Percentiles rank a stretch among this genome's conserved stretches.
These are phyloP conservation scores for Fonsecaea pugnacius DNA, from an alignment of 2,329 filamentous ascomycete genomes.

Conservation along the genomic window DNA sequence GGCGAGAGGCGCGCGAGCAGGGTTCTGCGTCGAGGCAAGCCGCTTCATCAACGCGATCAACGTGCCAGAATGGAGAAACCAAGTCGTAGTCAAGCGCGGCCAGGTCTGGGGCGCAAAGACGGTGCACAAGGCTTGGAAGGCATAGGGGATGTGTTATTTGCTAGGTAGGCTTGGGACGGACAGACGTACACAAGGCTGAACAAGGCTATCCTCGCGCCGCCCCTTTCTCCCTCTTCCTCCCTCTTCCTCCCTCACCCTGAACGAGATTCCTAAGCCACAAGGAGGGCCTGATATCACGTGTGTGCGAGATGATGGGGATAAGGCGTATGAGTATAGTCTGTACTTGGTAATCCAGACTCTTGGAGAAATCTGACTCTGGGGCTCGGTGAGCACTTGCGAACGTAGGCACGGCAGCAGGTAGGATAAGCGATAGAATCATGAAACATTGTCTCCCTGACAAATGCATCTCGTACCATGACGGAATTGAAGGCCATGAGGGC, in stretches of 20 bases:
- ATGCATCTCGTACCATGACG: conserved; percentile 12
- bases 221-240: too few species aligned
- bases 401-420: conserved; percentile 2
- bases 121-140: conserved; percentile 83
- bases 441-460: background rate
- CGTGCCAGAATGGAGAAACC: conserved; percentile 75
- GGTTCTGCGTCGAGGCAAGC: conserved; percentile 90
- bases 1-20: conserved; percentile 69
- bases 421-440: conserved; percentile 5
- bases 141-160: background rate
- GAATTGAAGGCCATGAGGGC: background rate
- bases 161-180: too few species aligned
- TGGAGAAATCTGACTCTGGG: conserved; percentile 25
- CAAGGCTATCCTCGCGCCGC: background rate
- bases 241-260: background rate
- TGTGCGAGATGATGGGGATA: conserved; percentile 8
- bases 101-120: conserved; percentile 79
- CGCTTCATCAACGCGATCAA: conserved; percentile 90
- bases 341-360: background rate
- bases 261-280: conserved; percentile 4
- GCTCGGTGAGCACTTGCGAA: conserved; percentile 23
- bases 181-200: conserved; percentile 4
- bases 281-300: conserved; percentile 11
- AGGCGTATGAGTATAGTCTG: background rate
- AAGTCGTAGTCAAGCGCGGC: conserved; percentile 82